Evolutionary conservation across 441 rosid species (phyloP).

Genomic region (Populus hybrid): DNA sequence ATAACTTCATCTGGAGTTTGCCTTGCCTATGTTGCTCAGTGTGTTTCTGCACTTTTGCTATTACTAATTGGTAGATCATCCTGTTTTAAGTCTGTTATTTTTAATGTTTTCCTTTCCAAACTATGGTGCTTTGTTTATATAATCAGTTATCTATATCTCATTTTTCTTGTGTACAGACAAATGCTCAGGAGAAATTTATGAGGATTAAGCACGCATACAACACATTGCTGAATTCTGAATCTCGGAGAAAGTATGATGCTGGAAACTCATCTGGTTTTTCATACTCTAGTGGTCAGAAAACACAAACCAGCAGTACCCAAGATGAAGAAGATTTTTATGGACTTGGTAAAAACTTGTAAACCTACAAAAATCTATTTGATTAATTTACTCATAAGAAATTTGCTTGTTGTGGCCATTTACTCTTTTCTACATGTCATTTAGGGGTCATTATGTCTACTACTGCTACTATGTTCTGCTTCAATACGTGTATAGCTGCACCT

Average conservation of each 20-base stretch:
- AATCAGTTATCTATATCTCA: not conserved
- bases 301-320: slow-evolving; percentile 28
- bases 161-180: slow-evolving; percentile 46
- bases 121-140: not conserved
- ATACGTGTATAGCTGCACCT: not conserved
- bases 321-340: slow-evolving; percentile 89
- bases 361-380: not conserved
- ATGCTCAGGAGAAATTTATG: slow-evolving; percentile 92
- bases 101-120: not conserved
- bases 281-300: slow-evolving; percentile 45
- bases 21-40: not conserved
- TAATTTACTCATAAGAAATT: not conserved
- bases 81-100: not conserved
- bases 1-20: not conserved
- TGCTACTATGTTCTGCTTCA: not conserved
- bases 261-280: slow-evolving; percentile 64
- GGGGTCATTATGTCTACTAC: not conserved
- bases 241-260: slow-evolving; percentile 49
- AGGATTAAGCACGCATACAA: slow-evolving; percentile 91
- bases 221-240: slow-evolving; percentile 67
- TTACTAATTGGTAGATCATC: not conserved
- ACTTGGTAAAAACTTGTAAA: slow-evolving; percentile 53
- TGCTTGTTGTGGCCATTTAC: not conserved
- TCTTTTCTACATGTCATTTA: not conserved
- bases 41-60: not conserved